A percentile compares a stretch with the other conserved stretches of the same genome.
Evolutionary conservation across 371 early-diverging fungal genomes (phyloP).

Genomic region (Mortierella polycephala): DNA sequence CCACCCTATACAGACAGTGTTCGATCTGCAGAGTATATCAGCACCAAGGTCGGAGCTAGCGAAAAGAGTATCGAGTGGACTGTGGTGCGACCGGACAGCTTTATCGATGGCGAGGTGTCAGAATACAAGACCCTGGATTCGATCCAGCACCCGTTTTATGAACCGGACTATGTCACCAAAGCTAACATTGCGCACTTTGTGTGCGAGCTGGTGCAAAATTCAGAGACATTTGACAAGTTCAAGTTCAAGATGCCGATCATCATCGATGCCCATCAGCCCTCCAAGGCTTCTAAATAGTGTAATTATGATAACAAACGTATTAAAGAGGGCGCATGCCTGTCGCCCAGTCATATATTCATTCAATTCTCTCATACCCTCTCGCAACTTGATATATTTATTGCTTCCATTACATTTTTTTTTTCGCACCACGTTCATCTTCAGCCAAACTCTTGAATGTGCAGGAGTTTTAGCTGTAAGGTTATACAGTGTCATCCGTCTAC

Average conservation of each 20-base stretch:
- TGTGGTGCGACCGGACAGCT: slow-evolving; percentile 26
- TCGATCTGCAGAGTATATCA: slow-evolving; percentile 26
- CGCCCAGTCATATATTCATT: background rate
- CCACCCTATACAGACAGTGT: slow-evolving; percentile 35
- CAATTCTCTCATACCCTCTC: too few species aligned
- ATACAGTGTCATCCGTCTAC: too few species aligned
- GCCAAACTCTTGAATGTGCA: too few species aligned
- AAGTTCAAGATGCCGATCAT: slow-evolving; percentile 37
- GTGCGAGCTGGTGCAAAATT: slow-evolving; percentile 19
- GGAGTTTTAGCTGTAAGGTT: too few species aligned
- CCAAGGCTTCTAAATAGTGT: background rate
- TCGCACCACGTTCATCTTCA: background rate
- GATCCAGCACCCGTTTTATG: slow-evolving; percentile 22
- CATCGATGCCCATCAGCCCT: slow-evolving; percentile 26
- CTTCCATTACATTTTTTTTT: background rate
- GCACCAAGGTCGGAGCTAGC: slow-evolving; percentile 12
- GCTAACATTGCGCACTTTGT: slow-evolving; percentile 40
- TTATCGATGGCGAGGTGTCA: slow-evolving; percentile 28
- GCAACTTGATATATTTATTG: background rate
- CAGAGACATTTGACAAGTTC: slow-evolving; percentile 13
- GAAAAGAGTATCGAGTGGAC: slow-evolving; percentile 19
- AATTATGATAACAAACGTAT: background rate
- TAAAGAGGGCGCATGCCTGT: background rate
- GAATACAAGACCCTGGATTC: slow-evolving; percentile 22
- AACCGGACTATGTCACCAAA: slow-evolving; percentile 23